Conservation (phyloP, 208 protist species). For the Leishmania gerbilli region DNA sequence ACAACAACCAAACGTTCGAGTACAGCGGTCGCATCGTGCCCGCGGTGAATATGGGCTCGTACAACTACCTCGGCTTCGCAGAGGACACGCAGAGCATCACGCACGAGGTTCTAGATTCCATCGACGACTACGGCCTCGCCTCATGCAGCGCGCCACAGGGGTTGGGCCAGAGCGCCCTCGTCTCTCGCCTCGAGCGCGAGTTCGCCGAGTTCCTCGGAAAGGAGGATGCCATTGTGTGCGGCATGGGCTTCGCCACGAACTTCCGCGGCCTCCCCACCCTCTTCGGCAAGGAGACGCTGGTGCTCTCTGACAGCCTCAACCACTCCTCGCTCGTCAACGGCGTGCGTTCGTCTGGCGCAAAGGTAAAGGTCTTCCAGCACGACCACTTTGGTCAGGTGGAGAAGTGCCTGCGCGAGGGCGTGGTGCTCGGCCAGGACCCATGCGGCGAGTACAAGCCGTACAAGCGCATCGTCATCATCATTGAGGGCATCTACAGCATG, state of each 20-base stretch:
- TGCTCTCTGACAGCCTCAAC: conserved; percentile 96
- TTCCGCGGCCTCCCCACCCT: conserved; percentile 89
- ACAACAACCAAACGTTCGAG: conserved; percentile 88
- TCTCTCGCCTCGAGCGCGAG: conserved; percentile 88
- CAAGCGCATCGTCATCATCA: conserved; percentile 92
- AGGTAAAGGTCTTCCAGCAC: conserved; percentile 95
- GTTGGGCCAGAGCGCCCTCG: conserved; percentile 54
- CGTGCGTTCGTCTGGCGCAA: conserved; percentile 86
- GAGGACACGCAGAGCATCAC: conserved; percentile 89
- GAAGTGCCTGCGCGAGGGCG: conserved; percentile 76
- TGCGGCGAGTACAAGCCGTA: conserved; percentile 78
- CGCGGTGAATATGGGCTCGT: conserved; percentile 96
- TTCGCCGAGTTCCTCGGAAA: conserved; percentile 94
- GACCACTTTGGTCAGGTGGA: conserved; percentile 95
- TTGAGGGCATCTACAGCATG: conserved; percentile 99
- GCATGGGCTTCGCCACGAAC: conserved; percentile 94
- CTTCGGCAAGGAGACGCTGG: conserved; percentile 95
- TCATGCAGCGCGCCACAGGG: conserved; percentile 70
- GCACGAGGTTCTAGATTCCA: conserved; percentile 71
- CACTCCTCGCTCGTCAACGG: conserved; percentile 98
- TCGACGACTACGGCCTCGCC: conserved; percentile 84
- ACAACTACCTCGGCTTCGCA: conserved; percentile 99
- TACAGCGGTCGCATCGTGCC: conserved; percentile 82
- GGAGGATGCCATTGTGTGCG: conserved; percentile 95
- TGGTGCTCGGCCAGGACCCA: conserved; percentile 89